phyloP scores from a whole-genome alignment of 345 rosid species.

The Arabidopsis suecica region DNA sequence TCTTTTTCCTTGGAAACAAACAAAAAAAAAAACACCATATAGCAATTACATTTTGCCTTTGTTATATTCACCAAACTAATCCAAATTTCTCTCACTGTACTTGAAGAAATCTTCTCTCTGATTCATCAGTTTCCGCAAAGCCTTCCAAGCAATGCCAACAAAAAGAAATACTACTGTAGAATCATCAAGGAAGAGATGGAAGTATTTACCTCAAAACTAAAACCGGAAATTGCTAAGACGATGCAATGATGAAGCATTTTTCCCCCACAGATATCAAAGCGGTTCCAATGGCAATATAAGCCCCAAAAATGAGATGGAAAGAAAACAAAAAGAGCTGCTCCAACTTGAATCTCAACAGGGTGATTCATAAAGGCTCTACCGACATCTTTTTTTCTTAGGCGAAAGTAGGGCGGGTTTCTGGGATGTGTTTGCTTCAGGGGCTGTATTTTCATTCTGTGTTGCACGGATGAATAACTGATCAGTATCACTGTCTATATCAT shows the following conservation, averaged over 20 bases:
- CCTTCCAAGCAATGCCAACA: constrained; percentile 28
- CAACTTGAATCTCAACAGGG: constrained; percentile 12
- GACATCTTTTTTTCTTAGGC: constrained; percentile 59
- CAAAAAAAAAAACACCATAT: neutral
- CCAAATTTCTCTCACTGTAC: constrained; percentile 35
- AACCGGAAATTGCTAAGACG: constrained; percentile 29
- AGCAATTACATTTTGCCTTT: constrained; percentile 32
- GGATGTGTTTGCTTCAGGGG: constrained; percentile 43
- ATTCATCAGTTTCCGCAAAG: constrained; percentile 34
- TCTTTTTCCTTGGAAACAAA: neutral
- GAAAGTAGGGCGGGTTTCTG: constrained; percentile 54
- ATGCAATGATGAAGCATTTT: constrained; percentile 8
- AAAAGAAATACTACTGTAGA: constrained; percentile 22
- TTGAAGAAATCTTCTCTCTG: constrained; percentile 13
- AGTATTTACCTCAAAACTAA: constrained; percentile 36
- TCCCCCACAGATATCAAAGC: constrained; percentile 6
- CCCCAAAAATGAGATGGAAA: constrained; percentile 15
- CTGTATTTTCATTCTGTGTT: constrained; percentile 36
- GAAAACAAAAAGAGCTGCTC: neutral
- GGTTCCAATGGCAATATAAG: constrained; percentile 25
- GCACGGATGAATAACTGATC: constrained; percentile 51
- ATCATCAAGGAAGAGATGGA: constrained; percentile 26
- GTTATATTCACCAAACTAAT: constrained; percentile 40
- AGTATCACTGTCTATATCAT: constrained; percentile 68
- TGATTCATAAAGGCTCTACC: constrained; percentile 24